Base-by-base conservation (phyloP, 2,329 filamentous ascomycete genomes). In the Colletotrichum sidae region DNA sequence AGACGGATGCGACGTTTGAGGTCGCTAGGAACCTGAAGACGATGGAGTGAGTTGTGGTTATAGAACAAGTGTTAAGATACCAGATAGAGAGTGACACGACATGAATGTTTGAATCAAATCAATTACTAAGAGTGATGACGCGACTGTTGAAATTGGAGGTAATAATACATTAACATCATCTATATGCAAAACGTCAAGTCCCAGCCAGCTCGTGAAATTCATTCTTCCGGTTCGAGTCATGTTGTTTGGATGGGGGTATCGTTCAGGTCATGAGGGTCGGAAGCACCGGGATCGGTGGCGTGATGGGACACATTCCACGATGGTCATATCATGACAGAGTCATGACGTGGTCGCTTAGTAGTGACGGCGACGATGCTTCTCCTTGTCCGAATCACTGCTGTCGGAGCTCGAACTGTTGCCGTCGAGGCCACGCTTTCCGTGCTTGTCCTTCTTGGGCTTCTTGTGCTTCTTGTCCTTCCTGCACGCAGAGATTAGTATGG, bases 1-100 rank as follows among this genome's bases (percentile, higher is more conserved):
- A 92, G 82, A 94, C 91, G 1, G 89, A 87, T 56, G 91, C 91
- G 0, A 80, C 84, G 44, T 94, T 93, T 73, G 75, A 77, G 5
- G 85, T 93, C 47, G 87, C 88, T 0, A 81, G 88, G 39, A 75
- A 87, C 35, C 60, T 92, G 49, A 83, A 83, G 69, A 78, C 77
- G 2, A 76, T 82, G 80, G 79, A 79, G 67, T 81, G 70, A 67
- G 1, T 13, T 45, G 33, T 49, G 12, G 13, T 17, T 53, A 38
- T 57, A 38, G 34, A 57, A 17, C 2, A 25, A 25, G 12, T 56
- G 0, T 55, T 10, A 39, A 55, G 62, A 65, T 65, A 66, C 52
- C 58, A 66, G 12, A 34, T 44, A 25, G 41, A 35, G 15, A 47
- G n/a, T 25, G 39, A 62, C 35, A n/a, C 33, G 47, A 53, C 15